Conservation (phyloP, 768 basidiomycete species). For the Glaciozyma martinii region DNA sequence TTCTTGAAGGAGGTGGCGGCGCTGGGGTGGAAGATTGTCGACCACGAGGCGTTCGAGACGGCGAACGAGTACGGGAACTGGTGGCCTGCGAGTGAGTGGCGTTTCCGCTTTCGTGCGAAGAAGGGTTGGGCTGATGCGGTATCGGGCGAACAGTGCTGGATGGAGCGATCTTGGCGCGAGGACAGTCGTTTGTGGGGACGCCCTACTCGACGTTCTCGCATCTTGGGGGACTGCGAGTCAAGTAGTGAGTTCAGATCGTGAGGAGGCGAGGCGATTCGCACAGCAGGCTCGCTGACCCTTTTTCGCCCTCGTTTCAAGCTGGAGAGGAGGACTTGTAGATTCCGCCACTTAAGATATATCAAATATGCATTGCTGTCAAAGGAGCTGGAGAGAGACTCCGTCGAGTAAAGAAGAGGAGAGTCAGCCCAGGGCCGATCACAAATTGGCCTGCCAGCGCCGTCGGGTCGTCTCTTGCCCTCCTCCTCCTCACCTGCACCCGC, state of each 20-base stretch:
- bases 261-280: neutral
- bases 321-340: neutral
- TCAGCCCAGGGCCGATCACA: too few species aligned
- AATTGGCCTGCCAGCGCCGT: too few species aligned
- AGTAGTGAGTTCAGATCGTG: conserved; percentile 4
- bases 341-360: neutral
- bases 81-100: neutral
- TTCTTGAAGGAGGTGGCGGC: conserved; percentile 12
- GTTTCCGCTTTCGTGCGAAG: too few species aligned
- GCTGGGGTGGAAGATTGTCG: conserved; percentile 26
- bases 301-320: neutral
- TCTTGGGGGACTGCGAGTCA: conserved; percentile 19
- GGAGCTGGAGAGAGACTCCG: too few species aligned
- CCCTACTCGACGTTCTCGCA: conserved; percentile 16
- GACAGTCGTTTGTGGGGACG: conserved; percentile 22
- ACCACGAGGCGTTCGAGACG: conserved; percentile 21
- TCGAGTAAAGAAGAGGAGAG: too few species aligned
- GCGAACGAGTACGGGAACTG: conserved; percentile 2
- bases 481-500: too few species aligned
- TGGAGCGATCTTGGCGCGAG: conserved; percentile 16
- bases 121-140: neutral
- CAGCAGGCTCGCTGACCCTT: neutral
- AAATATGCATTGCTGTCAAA: too few species aligned
- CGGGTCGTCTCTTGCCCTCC: too few species aligned
- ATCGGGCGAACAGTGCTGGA: conserved; percentile 26